Evolutionary conservation across 2,329 filamentous ascomycete genomes (phyloP), one percentile per base, ranked within the genome.

Genomic region (Botryotinia globosa): DNA sequence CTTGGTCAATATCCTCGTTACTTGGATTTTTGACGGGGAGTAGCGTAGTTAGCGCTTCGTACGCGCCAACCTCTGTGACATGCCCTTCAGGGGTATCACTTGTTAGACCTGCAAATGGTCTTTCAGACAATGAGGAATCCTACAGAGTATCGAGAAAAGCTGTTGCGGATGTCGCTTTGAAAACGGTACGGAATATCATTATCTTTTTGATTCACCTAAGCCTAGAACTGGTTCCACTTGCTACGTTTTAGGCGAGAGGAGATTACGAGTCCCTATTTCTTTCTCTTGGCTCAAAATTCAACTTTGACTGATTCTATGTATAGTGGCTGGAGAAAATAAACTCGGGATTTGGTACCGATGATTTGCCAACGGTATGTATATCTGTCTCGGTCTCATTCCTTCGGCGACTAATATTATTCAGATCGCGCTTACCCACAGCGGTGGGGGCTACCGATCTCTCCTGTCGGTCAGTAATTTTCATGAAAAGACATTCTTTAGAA

Each of bases 141-240:
- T 85, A 83, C 71, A 76, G 83, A 72, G 75, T 79, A 7, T 75
- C 79, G 9, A 81, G 84, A 45, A 83, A 83, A 71, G 74, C 78
- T 8, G 79, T 81, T 16, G 84, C 84, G 7, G 81, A 83, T 76
- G 75, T 73, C 22, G 79, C 79, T 42, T 80, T 85, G 32, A 78
- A 79, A 58, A 72, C 80, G 39, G 70, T 72, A 68, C 4, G 70
- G 20, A 61, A 56, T 7, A n/a, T 56, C 32, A 12, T 32, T 68
- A 3, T 32, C 34, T 4, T 56, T 20, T 44, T 25, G 20, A 42
- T 44, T 22, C 22, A 18, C 22, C 54, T 32, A 37, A 42, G 5
- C 54, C 51, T 32, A 14, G 34, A 32, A 25, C 9, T 20, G 9
- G 25, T 56, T 67, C 16, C 32, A 39, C 34, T 20, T 54, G 45